Conservation (phyloP, 1,139 yeast genomes). For the Geotrichum europaeum region DNA sequence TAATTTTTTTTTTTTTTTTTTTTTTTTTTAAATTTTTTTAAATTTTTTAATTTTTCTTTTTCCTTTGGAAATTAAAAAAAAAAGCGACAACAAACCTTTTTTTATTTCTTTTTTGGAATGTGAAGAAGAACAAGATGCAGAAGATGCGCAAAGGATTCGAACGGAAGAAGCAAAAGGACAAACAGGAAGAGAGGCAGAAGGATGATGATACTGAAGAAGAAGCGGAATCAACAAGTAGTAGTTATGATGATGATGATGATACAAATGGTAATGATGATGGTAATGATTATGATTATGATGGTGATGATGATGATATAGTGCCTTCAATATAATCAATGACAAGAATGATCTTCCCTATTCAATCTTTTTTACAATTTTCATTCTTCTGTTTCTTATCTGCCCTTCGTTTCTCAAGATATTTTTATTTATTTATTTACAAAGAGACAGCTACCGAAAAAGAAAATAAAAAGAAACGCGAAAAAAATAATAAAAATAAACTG, state of each 20-base stretch:
- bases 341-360: not conserved
- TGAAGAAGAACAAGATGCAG: not conserved
- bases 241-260: too few relatives aligned
- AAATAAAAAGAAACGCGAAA: not conserved
- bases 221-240: too few relatives aligned
- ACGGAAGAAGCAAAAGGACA: not conserved
- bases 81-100: not conserved
- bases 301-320: too few relatives aligned
- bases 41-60: not conserved
- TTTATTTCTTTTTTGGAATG: not conserved
- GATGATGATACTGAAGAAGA: too few relatives aligned
- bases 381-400: not conserved
- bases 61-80: not conserved
- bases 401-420: not conserved
- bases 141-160: not conserved
- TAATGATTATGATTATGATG: too few relatives aligned
- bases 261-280: too few relatives aligned
- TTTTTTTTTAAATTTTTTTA: not conserved
- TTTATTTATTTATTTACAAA: not conserved
- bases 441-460: too few relatives aligned
- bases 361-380: not conserved
- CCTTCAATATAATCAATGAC: not conserved
- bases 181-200: not conserved
- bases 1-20: not conserved
- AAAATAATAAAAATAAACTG: not conserved